These are phyloP conservation scores for Ramichloridium luteum DNA, from an alignment of 2,329 filamentous ascomycete genomes.

Conservation along the genomic window DNA sequence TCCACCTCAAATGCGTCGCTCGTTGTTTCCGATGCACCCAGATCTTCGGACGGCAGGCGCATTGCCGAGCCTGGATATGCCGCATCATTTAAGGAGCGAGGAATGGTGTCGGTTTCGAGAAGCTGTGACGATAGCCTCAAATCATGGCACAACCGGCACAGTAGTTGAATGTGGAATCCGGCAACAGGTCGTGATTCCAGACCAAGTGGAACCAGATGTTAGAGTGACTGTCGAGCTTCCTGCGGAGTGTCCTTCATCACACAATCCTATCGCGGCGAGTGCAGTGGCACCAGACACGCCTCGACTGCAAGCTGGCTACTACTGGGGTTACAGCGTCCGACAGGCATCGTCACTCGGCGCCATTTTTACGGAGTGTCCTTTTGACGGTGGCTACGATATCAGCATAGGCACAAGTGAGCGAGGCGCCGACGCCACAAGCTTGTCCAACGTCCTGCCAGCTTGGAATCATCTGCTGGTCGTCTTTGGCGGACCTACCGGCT, in stretches of 20 bases:
- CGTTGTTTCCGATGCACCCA: constrained; percentile 65
- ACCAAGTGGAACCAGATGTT: constrained; percentile 55
- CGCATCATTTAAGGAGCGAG: constrained; percentile 63
- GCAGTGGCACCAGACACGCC: constrained; percentile 54
- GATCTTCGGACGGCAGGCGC: constrained; percentile 63
- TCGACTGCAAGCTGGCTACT: constrained; percentile 65
- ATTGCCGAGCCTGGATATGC: constrained; percentile 69
- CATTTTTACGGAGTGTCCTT: constrained; percentile 66
- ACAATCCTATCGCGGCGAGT: constrained; percentile 6
- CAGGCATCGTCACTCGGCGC: constrained; percentile 53
- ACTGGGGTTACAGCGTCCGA: constrained; percentile 72
- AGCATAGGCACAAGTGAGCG: constrained; percentile 76
- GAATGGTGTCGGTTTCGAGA: constrained; percentile 75
- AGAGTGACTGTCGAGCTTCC: constrained; percentile 61
- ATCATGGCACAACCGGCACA: too few relatives aligned
- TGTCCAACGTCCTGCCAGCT: constrained; percentile 27
- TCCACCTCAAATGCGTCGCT: constrained; percentile 66
- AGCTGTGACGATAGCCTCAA: constrained; percentile 61
- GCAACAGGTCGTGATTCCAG: constrained; percentile 40
- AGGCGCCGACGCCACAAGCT: constrained; percentile 41
- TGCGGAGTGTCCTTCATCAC: constrained; percentile 23
- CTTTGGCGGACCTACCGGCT: constrained; percentile 67
- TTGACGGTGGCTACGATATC: constrained; percentile 66
- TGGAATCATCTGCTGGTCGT: constrained; percentile 61
- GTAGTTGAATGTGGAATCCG: constrained; percentile 40